phyloP scores from a whole-genome alignment of 345 rosid species.

The Draba incana region DNA sequence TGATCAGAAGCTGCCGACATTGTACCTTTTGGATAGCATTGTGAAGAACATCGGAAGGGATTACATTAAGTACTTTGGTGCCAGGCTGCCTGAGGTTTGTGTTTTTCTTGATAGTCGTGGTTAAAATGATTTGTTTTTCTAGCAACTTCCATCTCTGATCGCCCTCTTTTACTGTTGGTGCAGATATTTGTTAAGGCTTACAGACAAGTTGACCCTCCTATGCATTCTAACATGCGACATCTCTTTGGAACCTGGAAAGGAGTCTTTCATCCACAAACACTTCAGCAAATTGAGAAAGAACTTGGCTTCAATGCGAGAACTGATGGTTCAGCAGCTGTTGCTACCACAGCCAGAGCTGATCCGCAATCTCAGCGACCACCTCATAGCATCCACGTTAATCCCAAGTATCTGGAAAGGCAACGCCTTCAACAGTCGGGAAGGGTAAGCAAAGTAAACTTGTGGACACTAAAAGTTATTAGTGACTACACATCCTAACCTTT shows the following conservation, averaged over 20 bases:
- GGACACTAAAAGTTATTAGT: slow-evolving; percentile 12
- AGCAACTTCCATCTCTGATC: slow-evolving; percentile 20
- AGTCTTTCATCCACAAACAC: slow-evolving; percentile 78
- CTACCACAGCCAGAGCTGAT: slow-evolving; percentile 62
- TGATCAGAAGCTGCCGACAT: slow-evolving; percentile 97
- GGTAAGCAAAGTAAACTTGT: slow-evolving; percentile 50
- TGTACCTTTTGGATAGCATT: slow-evolving; percentile 98
- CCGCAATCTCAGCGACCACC: slow-evolving; percentile 72
- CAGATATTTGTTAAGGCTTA: slow-evolving; percentile 94
- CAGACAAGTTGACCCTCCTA: slow-evolving; percentile 79
- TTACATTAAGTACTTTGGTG: slow-evolving; percentile 85
- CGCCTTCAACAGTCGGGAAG: slow-evolving; percentile 84
- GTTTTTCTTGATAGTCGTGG: slow-evolving; percentile 34
- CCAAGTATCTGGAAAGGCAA: slow-evolving; percentile 94
- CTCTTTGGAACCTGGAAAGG: slow-evolving; percentile 99
- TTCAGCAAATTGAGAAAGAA: slow-evolving; percentile 84
- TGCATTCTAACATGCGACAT: slow-evolving; percentile 87
- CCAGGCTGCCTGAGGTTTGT: slow-evolving; percentile 84
- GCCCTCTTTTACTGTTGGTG: slow-evolving; percentile 18
- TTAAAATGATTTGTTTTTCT: not conserved
- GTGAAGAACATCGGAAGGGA: slow-evolving; percentile 96
- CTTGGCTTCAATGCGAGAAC: slow-evolving; percentile 72
- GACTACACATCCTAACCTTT: slow-evolving; percentile 5
- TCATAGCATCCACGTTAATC: slow-evolving; percentile 97
- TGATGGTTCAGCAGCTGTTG: slow-evolving; percentile 70